These are phyloP conservation scores for Euphorbia celastroides DNA, from an alignment of 441 rosid species.

Conservation along the genomic window DNA sequence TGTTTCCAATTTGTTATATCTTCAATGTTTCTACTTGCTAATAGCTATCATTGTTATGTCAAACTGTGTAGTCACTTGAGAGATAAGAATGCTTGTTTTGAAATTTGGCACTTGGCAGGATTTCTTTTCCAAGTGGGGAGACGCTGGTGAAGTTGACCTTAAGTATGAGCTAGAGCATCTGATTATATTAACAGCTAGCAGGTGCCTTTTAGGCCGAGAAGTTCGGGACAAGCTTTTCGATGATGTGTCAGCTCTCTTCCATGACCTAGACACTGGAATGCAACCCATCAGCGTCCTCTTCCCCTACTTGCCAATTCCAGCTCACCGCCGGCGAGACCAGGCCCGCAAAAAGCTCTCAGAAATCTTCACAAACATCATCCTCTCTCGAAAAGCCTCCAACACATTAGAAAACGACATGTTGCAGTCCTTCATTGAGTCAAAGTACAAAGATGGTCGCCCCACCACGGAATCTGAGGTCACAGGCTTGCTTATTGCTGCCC, in stretches of 20 bases:
- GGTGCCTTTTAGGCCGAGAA: conserved; percentile 92
- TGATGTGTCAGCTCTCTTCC: conserved; percentile 92
- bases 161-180: conserved; percentile 93
- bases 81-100: neutral
- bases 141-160: conserved; percentile 84
- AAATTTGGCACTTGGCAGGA: conserved; percentile 41
- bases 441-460: conserved; percentile 87
- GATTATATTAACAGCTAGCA: conserved; percentile 95
- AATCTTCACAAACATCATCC: conserved; percentile 71
- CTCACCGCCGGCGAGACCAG: conserved; percentile 88
- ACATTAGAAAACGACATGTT: conserved; percentile 87
- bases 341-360: conserved; percentile 81
- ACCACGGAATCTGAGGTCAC: conserved; percentile 91
- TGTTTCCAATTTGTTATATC: neutral
- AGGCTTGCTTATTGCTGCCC: conserved; percentile 94
- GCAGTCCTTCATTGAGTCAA: conserved; percentile 93
- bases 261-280: conserved; percentile 98
- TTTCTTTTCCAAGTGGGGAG: conserved; percentile 95
- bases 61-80: neutral
- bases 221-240: conserved; percentile 96
- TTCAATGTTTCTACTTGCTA: neutral
- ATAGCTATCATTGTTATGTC: neutral
- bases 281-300: conserved; percentile 92
- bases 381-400: conserved; percentile 66
- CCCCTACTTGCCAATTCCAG: conserved; percentile 92